These are phyloP conservation scores for Evansstolkia leycettana DNA, from an alignment of 495 filamentous ascomycete genomes.

Conservation along the genomic window DNA sequence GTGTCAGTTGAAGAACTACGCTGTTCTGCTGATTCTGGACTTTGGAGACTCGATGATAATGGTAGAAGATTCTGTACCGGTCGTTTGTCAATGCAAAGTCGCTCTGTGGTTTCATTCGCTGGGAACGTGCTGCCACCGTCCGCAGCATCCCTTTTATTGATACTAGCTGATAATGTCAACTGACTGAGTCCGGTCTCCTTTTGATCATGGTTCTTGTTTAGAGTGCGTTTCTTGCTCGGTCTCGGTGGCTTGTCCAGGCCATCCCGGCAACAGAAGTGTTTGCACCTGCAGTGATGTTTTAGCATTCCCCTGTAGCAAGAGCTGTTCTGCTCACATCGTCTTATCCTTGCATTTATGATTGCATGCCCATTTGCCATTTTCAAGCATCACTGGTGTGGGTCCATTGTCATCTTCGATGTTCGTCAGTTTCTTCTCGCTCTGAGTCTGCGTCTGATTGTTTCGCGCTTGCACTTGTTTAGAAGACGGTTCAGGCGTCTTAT, in stretches of 20 bases:
- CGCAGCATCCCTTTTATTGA: slow-evolving; percentile 14
- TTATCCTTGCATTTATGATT: slow-evolving; percentile 75
- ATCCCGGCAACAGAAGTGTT: slow-evolving; percentile 81
- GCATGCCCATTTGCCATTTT: slow-evolving; percentile 81
- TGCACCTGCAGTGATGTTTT: slow-evolving; percentile 41
- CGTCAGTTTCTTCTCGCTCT: slow-evolving; percentile 4
- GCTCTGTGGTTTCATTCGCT: background rate
- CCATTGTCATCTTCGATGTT: slow-evolving; percentile 10
- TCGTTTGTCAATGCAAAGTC: background rate
- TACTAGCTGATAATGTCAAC: slow-evolving; percentile 14
- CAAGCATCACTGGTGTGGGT: slow-evolving; percentile 41
- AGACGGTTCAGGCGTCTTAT: slow-evolving; percentile 5
- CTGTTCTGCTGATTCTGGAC: too few relatives aligned
- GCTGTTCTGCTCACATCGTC: slow-evolving; percentile 30
- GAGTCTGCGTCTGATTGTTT: slow-evolving; percentile 2
- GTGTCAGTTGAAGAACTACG: too few relatives aligned
- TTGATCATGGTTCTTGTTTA: slow-evolving; percentile 2
- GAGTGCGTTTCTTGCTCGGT: slow-evolving; percentile 23
- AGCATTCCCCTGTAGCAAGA: slow-evolving; percentile 6
- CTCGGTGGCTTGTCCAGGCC: slow-evolving; percentile 71
- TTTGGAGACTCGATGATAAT: too few relatives aligned
- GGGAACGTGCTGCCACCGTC: background rate
- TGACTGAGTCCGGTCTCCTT: slow-evolving; percentile 15
- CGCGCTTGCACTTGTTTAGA: background rate
- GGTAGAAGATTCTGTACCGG: too few relatives aligned